Conservation (phyloP, 495 filamentous ascomycete genomes). For the Parmelia sp. region DNA sequence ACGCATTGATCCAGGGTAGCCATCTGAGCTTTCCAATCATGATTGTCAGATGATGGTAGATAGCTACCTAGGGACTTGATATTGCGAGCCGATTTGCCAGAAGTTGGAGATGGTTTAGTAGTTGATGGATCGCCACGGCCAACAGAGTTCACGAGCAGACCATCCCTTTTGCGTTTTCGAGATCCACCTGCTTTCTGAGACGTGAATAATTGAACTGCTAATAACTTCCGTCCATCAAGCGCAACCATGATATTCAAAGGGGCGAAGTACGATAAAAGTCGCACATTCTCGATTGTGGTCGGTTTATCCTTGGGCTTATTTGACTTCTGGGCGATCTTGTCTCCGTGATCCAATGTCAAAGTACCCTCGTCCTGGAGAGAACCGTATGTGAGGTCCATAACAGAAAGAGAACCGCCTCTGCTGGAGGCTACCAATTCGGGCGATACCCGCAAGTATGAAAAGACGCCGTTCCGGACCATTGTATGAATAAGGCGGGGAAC, state of each 20-base stretch:
- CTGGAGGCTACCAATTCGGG: conserved; percentile 16
- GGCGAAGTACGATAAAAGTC: conserved; percentile 45
- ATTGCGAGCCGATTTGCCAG: background rate
- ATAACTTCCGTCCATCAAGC: conserved; percentile 39
- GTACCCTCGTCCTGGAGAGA: conserved; percentile 19
- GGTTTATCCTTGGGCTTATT: conserved; percentile 2
- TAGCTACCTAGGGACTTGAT: background rate
- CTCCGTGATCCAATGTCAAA: conserved; percentile 3
- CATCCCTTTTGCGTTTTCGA: conserved; percentile 56
- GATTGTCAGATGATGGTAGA: conserved; percentile 1
- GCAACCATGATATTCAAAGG: conserved; percentile 46
- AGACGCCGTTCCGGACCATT: background rate
- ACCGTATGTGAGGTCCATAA: conserved; percentile 20
- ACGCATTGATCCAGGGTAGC: conserved; percentile 41
- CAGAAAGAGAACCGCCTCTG: conserved; percentile 9
- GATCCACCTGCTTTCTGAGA: conserved; percentile 21
- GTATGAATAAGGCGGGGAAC: conserved; percentile 15
- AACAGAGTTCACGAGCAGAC: conserved; percentile 64
- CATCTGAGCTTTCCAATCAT: conserved; percentile 16
- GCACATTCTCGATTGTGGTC: background rate
- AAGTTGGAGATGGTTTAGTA: background rate
- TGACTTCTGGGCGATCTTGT: background rate
- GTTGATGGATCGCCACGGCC: conserved; percentile 45
- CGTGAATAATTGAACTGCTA: conserved; percentile 47
- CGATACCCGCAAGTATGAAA: conserved; percentile 22